phyloP scores from a whole-genome alignment of 495 filamentous ascomycete species.

The Aspergillus bridgeri region DNA sequence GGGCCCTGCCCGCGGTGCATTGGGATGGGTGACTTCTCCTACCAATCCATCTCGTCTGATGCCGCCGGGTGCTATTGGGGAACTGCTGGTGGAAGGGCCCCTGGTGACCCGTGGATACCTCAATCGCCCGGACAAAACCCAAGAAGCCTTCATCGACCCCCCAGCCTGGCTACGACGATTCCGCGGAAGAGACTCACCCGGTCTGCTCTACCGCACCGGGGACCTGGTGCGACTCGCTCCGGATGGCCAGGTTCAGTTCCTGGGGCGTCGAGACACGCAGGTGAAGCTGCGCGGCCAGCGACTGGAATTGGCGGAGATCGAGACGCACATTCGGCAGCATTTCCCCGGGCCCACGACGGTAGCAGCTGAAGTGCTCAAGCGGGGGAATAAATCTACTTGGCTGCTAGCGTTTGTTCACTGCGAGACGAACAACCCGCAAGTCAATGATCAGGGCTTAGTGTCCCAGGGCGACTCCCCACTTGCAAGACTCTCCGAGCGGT shows the following conservation, averaged over 20 bases:
- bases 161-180: background rate
- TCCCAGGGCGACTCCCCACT: too few species aligned
- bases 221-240: too few species aligned
- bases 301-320: constrained; percentile 5
- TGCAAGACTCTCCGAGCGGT: too few species aligned
- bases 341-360: background rate
- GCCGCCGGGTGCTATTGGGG: background rate
- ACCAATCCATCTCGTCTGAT: background rate
- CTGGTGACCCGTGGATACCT: constrained; percentile 48
- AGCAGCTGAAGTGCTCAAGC: background rate
- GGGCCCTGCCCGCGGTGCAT: background rate
- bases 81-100: constrained; percentile 31
- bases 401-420: too few species aligned
- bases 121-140: constrained; percentile 17
- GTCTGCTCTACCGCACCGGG: too few species aligned
- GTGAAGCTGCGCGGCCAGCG: constrained; percentile 10
- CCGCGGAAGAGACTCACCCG: too few species aligned
- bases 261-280: constrained; percentile 9
- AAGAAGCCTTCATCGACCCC: background rate
- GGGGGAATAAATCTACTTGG: too few species aligned
- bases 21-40: background rate
- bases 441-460: too few species aligned
- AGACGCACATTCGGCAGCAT: background rate
- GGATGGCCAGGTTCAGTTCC: background rate
- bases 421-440: too few species aligned